Conservation (phyloP, 2,329 filamentous ascomycete species). For the Microsporum ferrugineum region DNA sequence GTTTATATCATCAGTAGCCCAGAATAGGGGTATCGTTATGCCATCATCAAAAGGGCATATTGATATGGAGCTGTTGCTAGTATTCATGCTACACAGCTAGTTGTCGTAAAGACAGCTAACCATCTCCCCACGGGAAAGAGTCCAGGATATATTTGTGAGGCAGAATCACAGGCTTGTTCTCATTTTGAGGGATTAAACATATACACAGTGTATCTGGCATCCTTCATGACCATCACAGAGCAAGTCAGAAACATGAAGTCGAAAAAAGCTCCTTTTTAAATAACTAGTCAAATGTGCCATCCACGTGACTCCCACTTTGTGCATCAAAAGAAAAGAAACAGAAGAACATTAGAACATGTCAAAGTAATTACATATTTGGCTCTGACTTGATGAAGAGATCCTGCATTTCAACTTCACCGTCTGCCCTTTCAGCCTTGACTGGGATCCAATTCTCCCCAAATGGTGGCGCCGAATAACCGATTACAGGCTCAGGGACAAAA, state of each 20-base stretch:
- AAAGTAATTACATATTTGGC: neutral
- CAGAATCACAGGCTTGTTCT: neutral
- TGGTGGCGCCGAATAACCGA: constrained; percentile 9
- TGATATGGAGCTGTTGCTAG: neutral
- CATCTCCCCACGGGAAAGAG: neutral
- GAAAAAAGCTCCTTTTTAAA: neutral
- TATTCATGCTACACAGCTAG: neutral
- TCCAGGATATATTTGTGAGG: neutral
- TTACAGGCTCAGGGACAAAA: constrained; percentile 3
- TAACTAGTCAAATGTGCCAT: neutral
- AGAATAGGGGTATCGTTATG: neutral
- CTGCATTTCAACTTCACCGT: constrained; percentile 9
- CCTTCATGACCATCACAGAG: neutral
- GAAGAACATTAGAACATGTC: neutral
- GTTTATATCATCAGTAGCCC: neutral
- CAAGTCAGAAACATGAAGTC: neutral
- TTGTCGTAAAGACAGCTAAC: neutral
- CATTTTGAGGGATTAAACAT: neutral
- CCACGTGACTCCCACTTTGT: neutral
- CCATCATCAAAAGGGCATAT: neutral
- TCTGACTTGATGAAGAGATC: constrained; percentile 20
- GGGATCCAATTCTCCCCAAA: constrained; percentile 17
- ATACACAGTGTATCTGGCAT: neutral
- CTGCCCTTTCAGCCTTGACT: constrained; percentile 18
- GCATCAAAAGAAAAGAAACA: neutral